These are phyloP conservation scores for Pelargonium citronellum DNA, from an alignment of 441 rosid species.

Conservation along the genomic window DNA sequence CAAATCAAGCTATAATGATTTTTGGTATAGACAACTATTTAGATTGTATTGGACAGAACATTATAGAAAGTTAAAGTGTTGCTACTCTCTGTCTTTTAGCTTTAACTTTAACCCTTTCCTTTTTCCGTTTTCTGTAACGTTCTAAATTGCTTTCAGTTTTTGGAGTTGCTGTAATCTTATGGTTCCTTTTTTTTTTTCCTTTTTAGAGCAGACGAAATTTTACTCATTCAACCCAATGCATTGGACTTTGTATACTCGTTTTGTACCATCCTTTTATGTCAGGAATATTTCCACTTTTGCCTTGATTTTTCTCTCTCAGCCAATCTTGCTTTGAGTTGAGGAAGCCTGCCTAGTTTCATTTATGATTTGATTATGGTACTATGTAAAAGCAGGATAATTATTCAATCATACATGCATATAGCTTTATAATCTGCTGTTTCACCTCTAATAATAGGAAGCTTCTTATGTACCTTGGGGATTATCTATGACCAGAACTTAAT, in stretches of 20 bases:
- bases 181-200: background rate
- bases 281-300: background rate
- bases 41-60: background rate
- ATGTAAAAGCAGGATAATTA: background rate
- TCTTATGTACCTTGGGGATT: conserved; percentile 1
- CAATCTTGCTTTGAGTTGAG: background rate
- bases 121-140: conserved; percentile 4
- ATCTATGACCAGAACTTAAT: background rate
- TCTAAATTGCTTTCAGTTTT: background rate
- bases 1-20: conserved; percentile 1
- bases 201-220: background rate
- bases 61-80: background rate
- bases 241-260: background rate
- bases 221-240: background rate
- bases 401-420: background rate
- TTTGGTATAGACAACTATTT: background rate
- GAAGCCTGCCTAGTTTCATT: background rate
- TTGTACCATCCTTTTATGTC: background rate
- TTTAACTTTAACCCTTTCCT: background rate
- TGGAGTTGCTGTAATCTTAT: background rate
- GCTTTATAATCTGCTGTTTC: background rate
- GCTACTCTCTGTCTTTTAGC: background rate
- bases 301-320: background rate
- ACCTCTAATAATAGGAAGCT: background rate
- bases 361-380: background rate